Evolutionary conservation across 257 asterid species (phyloP).

Genomic region (Plectranthus barbatus): DNA sequence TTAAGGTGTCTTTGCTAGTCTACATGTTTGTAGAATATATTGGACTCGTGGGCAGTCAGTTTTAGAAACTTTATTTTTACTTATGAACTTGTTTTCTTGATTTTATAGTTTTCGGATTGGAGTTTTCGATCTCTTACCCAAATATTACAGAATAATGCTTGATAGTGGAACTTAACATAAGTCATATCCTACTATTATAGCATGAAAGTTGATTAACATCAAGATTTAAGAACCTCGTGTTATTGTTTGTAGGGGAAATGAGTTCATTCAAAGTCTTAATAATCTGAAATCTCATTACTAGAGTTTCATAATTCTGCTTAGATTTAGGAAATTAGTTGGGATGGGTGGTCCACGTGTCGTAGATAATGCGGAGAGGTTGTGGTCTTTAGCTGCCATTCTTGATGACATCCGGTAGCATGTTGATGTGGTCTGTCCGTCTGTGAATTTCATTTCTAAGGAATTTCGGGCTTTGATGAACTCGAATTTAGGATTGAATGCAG

Average conservation of each 20-base stretch:
- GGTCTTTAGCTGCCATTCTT: no score
- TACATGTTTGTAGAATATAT: constrained; percentile 10
- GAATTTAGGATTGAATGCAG: not conserved
- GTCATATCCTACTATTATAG: not conserved
- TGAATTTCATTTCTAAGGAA: not conserved
- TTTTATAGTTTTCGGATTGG: not conserved
- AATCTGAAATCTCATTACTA: not conserved
- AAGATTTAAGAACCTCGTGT: not conserved
- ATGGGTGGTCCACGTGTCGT: not conserved
- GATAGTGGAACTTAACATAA: not conserved
- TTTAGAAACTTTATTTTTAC: not conserved
- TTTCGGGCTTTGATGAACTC: not conserved
- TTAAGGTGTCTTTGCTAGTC: constrained; percentile 10
- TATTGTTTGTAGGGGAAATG: not conserved
- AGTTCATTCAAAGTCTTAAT: not conserved
- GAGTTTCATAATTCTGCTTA: not conserved
- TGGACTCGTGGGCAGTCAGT: not conserved
- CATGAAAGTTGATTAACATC: not conserved
- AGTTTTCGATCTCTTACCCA: not conserved
- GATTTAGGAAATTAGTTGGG: not conserved
- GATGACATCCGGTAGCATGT: no score
- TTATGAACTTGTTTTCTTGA: not conserved
- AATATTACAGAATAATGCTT: not conserved
- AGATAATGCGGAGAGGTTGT: not conserved
- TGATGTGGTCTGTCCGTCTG: not conserved